A percentile compares a stretch with the other conserved stretches of the same genome.
Evolutionary conservation across 352 stramenopile genomes (phyloP).

Genomic region (Globisporangium splendens): DNA sequence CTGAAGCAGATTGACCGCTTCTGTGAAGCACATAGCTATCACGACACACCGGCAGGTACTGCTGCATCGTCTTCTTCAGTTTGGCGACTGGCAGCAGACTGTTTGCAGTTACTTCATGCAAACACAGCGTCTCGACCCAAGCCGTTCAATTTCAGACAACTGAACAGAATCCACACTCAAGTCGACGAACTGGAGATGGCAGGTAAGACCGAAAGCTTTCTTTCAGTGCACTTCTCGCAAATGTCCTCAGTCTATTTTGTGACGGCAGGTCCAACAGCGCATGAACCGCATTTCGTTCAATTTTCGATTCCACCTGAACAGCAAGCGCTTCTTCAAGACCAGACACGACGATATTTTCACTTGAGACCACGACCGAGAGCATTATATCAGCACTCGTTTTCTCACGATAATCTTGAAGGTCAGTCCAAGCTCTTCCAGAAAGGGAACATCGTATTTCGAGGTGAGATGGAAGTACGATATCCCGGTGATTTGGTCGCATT

Average conservation of each 20-base stretch:
- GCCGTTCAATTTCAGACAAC: neutral
- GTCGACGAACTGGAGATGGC: neutral
- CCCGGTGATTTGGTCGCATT: conserved; percentile 15
- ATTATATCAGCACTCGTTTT: conserved; percentile 53
- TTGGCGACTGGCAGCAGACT: conserved; percentile 6
- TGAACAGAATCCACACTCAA: neutral
- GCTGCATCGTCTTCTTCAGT: neutral
- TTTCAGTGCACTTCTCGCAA: neutral
- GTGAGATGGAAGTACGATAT: conserved; percentile 23
- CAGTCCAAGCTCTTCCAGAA: conserved; percentile 27
- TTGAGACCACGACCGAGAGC: conserved; percentile 26
- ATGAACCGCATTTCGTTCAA: conserved; percentile 27
- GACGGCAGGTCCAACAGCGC: neutral
- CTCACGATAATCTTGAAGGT: conserved; percentile 13
- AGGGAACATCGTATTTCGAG: conserved; percentile 53
- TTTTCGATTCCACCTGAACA: conserved; percentile 20
- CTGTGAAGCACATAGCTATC: neutral
- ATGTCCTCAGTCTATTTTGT: neutral
- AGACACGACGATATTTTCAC: conserved; percentile 33
- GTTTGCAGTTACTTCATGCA: conserved; percentile 1
- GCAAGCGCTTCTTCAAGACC: neutral
- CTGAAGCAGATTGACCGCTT: conserved; percentile 1
- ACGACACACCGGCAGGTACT: neutral
- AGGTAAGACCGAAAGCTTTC: neutral
- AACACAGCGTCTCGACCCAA: neutral